Percentiles rank a stretch among this genome's conserved stretches.
Conservation (phyloP, 2,329 filamentous ascomycete genomes). For the Alternaria ethzedia region DNA sequence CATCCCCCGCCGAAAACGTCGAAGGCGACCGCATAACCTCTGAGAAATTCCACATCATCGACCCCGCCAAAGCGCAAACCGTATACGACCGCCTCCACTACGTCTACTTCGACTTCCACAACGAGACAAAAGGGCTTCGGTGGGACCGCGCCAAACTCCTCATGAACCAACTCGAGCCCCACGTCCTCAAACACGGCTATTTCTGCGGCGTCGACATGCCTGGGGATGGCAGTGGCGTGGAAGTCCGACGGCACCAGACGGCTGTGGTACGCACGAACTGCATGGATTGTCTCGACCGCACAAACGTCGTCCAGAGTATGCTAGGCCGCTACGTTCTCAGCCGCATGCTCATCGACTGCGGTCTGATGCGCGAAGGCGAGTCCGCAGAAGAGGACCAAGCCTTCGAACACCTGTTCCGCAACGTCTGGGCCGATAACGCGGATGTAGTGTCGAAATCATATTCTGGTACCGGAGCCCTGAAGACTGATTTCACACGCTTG, state of each 20-base stretch:
- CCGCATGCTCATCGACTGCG: slow-evolving; percentile 84
- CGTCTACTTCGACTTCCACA: slow-evolving; percentile 98
- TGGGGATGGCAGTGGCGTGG: slow-evolving; percentile 74
- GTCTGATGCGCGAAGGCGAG: slow-evolving; percentile 77
- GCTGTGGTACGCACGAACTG: slow-evolving; percentile 97
- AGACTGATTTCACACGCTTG: slow-evolving; percentile 97
- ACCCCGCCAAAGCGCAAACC: slow-evolving; percentile 65
- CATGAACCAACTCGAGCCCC: slow-evolving; percentile 79
- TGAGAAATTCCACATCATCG: slow-evolving; percentile 83
- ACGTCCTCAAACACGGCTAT: slow-evolving; percentile 81
- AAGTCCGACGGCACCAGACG: slow-evolving; percentile 80
- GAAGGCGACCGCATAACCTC: slow-evolving; percentile 70
- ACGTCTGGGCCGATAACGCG: slow-evolving; percentile 98
- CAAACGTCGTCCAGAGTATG: slow-evolving; percentile 98
- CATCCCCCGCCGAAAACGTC: slow-evolving; percentile 69
- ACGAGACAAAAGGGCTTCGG: slow-evolving; percentile 91
- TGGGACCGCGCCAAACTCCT: slow-evolving; percentile 92
- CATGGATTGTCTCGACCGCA: slow-evolving; percentile 98
- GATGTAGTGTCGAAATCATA: slow-evolving; percentile 93
- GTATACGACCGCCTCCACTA: slow-evolving; percentile 89
- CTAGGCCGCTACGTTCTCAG: slow-evolving; percentile 88
- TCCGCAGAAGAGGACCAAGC: slow-evolving; percentile 78
- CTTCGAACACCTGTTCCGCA: slow-evolving; percentile 93
- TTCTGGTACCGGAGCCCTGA: slow-evolving; percentile 94
- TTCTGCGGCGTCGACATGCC: slow-evolving; percentile 91